Evolutionary conservation across 148 eudicot genomes (phyloP), one percentile per base, ranked within the genome.

Genomic region (Dianthus caryophyllus): DNA sequence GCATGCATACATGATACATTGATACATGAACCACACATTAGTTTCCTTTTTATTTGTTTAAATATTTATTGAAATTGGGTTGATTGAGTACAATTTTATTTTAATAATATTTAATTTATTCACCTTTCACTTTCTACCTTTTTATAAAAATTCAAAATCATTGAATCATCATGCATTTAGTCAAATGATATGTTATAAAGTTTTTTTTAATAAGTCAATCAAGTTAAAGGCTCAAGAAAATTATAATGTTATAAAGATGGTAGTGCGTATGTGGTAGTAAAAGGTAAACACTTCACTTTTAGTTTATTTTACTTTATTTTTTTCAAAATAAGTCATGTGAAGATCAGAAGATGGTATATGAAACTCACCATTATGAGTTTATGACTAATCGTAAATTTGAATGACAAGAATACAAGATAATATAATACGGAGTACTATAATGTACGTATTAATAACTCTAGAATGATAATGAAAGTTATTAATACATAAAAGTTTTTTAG

Each of bases 221-320:
- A 18, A 62, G 73, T 74, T 67, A 74, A 64, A 64, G 72, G 68
- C 69, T 68, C 77, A 74, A 68, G 73, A 30, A 62, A 30, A 53
- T 62, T 6, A 44, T 53, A 43, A n/a, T 26, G 41, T 68, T 64
- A 33, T 49, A 68, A 38, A 66, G 61, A 59, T 60, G 53, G 71
- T 51, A 48, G 58, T 65, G 53, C 4, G 64, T 8, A 41, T 30
- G 25, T 13, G 39, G n/a, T n/a, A 12, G 65, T 26, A 16, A 16
- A 24, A 0, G 25, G 24, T 18, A 9, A 18, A 31, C 13, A 21
- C 1, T 41, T 41, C 10, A 9, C 44, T 41, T 41, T 41, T 6
- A 6, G 6, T 6, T 3, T 4, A 6, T 9, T 13, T 4, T 9
- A 6, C 1, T 17, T 2, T 5, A 2, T 17, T n/a, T 0, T 5